Evolutionary conservation across 352 stramenopile genomes (phyloP).

Genomic region (Globisporangium nodosum): DNA sequence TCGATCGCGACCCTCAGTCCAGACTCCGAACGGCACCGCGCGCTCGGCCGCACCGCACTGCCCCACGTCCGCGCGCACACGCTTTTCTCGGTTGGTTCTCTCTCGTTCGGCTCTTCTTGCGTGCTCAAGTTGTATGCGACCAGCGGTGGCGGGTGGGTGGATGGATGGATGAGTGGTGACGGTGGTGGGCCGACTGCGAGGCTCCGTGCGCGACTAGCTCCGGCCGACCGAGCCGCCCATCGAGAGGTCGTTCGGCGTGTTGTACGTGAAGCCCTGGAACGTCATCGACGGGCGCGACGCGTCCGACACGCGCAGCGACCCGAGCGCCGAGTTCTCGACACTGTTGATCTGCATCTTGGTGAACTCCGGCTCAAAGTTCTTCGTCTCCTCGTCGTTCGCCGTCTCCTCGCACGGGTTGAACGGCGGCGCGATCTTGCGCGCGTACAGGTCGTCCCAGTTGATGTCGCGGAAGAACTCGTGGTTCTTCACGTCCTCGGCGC

Average conservation of each 20-base stretch:
- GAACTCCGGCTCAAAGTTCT: constrained; percentile 90
- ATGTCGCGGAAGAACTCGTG: constrained; percentile 81
- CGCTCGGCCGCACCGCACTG: background rate
- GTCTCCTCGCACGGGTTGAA: constrained; percentile 80
- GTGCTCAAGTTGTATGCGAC: background rate
- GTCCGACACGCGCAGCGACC: constrained; percentile 62
- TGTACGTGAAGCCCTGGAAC: constrained; percentile 88
- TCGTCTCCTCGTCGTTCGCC: constrained; percentile 64
- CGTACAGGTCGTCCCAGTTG: constrained; percentile 81
- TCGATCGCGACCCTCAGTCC: background rate
- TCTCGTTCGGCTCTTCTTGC: background rate
- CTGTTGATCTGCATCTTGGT: constrained; percentile 89
- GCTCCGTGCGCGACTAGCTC: constrained; percentile 25
- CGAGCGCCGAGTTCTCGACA: constrained; percentile 65
- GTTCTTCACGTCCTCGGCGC: constrained; percentile 78
- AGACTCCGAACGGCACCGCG: background rate
- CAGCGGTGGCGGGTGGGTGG: background rate
- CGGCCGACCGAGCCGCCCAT: constrained; percentile 66
- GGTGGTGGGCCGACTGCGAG: background rate
- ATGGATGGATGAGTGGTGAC: background rate
- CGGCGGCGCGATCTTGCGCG: constrained; percentile 74
- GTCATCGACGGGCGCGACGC: constrained; percentile 81
- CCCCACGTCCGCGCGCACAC: background rate
- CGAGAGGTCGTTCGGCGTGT: constrained; percentile 83
- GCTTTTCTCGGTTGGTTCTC: background rate